These are phyloP conservation scores for Endoconidiophora laricicola DNA, from an alignment of 2,329 filamentous ascomycete genomes.

Conservation along the genomic window DNA sequence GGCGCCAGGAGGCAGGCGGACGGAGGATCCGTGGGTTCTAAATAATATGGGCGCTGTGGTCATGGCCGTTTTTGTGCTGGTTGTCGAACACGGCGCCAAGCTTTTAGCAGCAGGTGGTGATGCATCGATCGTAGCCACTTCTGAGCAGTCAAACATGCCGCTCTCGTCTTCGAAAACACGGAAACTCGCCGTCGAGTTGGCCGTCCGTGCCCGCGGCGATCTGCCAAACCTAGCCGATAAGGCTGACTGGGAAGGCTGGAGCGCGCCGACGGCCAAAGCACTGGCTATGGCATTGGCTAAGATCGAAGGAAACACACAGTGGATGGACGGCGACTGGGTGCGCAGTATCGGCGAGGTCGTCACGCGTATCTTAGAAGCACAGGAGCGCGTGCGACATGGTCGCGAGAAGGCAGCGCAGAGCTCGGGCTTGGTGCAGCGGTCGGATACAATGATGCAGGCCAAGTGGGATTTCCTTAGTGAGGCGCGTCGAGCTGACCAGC, in stretches of 20 bases:
- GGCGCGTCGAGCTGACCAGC: conserved; percentile 42
- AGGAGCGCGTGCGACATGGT: conserved; percentile 20
- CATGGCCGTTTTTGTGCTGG: conserved; percentile 39
- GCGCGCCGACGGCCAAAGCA: conserved; percentile 30
- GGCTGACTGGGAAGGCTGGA: conserved; percentile 37
- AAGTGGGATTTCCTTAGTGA: conserved; percentile 56
- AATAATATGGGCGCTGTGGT: conserved; percentile 37
- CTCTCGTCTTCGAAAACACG: conserved; percentile 16
- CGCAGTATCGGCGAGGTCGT: conserved; percentile 39
- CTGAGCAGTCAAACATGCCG: conserved; percentile 19
- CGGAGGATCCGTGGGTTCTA: conserved; percentile 32
- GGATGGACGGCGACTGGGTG: conserved; percentile 50
- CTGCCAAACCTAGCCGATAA: conserved; percentile 27
- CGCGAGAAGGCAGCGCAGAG: conserved; percentile 17
- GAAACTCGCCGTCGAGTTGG: conserved; percentile 29
- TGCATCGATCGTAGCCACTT: conserved; percentile 24
- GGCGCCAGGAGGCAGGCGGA: conserved; percentile 25
- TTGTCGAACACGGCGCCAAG: conserved; percentile 26
- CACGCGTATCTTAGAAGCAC: conserved; percentile 13
- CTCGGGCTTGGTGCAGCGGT: conserved; percentile 29
- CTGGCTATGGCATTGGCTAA: conserved; percentile 32
- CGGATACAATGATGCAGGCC: conserved; percentile 60
- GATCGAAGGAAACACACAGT: conserved; percentile 23
- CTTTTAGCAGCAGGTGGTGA: conserved; percentile 21
- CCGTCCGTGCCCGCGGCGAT: conserved; percentile 26